These are phyloP conservation scores for Prinsepia uniflora DNA, from an alignment of 306 rosid species.

Conservation along the genomic window DNA sequence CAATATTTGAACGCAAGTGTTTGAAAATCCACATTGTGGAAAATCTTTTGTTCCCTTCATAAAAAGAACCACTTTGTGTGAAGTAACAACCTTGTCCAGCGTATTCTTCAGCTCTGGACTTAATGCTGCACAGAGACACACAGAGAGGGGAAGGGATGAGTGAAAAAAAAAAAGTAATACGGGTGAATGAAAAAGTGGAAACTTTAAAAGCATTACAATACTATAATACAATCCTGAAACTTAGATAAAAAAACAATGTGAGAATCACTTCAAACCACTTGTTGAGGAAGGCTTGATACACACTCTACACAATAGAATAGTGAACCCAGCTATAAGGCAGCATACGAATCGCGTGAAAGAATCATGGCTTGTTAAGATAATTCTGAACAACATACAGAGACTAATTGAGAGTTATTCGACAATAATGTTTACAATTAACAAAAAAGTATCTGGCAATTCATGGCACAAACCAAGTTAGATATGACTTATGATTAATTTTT, in stretches of 20 bases:
- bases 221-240: not conserved
- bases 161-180: not conserved
- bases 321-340: not conserved
- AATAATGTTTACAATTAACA: not conserved
- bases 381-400: no score
- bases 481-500: no score
- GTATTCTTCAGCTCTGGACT: constrained; percentile 81
- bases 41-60: constrained; percentile 94
- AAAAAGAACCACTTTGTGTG: constrained; percentile 75
- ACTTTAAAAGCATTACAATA: not conserved
- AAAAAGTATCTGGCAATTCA: not conserved
- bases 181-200: not conserved
- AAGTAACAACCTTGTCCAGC: constrained; percentile 76
- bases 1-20: constrained; percentile 88
- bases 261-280: not conserved
- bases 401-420: not conserved
- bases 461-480: not conserved
- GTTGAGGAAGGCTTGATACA: not conserved
- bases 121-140: constrained; percentile 48
- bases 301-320: not conserved
- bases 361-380: no score
- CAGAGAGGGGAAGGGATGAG: not conserved
- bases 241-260: not conserved
- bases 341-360: not conserved
- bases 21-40: constrained; percentile 96